Evolutionary conservation across 495 filamentous ascomycete species (phyloP), one percentile per base, ranked within the genome.

Genomic region (Bathelium albidoporum): DNA sequence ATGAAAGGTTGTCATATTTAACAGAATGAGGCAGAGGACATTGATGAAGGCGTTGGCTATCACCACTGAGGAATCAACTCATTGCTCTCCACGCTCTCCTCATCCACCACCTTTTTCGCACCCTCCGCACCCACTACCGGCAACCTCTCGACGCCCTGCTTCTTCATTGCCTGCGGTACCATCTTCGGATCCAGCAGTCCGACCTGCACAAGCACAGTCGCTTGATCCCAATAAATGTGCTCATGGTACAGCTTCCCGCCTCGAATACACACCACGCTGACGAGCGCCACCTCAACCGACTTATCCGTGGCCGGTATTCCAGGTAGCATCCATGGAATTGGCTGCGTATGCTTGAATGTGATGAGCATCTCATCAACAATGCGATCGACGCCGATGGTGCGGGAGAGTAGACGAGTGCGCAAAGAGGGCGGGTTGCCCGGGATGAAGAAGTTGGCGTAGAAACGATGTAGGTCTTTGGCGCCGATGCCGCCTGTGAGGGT

Each of bases 191-290:
- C 83, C 41, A 96, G 70, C 55, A 95, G 70, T 0, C 90, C 90
- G 0, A 90, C 74, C 73, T 95, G 91, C 22, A 87, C 80, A 0
- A 96, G 74, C 1, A 93, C 87, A 18, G 83, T 86, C 1, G 87
- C 89, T 71, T 95, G 90, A 69, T 95, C 91, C 90, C 90, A 96
- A 66, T 88, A 87, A 20, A 92, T 85, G 68, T 93, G 87, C 73
- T 96, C 91, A 60, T 89, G 85, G 70, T 85, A 91, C 2, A 96
- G 76, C 59, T 83, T 83, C 3, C 87, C 87, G 1, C 82, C 89
- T 16, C 89, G 79, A 59, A 94, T 76, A 63, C 86, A 86, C 31
- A 94, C 87, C 12, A 95, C 85, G 65, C 81, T 85, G 2, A 90
- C 87, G 22, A 95, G 75, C 0, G 89, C 83, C 16, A 95, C 77